These are phyloP conservation scores for Zygosaccharomyces sapae DNA, from an alignment of 1,139 yeast genomes.

Conservation along the genomic window DNA sequence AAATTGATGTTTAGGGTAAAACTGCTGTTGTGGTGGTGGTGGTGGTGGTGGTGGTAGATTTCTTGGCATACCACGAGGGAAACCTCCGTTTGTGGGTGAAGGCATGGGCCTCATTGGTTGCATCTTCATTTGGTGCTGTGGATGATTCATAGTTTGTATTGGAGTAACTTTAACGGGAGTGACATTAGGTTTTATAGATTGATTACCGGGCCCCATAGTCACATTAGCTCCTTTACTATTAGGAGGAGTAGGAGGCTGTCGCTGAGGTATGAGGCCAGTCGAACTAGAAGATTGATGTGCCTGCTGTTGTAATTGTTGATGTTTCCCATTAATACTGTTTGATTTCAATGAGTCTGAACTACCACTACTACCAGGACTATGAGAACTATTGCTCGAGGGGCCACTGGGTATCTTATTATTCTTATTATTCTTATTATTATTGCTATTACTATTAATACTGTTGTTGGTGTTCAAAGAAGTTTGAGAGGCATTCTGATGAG, in stretches of 20 bases:
- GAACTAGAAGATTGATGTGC: constrained; percentile 8
- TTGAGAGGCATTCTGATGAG: constrained; percentile 8
- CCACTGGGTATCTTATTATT: constrained; percentile 9
- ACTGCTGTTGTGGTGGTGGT: constrained; percentile 10
- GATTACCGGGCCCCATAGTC: constrained; percentile 1
- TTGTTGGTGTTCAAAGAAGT: constrained; percentile 9
- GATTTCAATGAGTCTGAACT: constrained; percentile 1
- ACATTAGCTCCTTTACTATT: constrained; percentile 15
- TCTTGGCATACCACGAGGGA: constrained; percentile 11
- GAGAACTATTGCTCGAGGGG: constrained; percentile 15
- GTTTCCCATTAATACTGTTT: constrained; percentile 5
- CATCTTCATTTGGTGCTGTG: constrained; percentile 12
- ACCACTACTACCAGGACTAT: constrained; percentile 18
- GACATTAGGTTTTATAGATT: constrained; percentile 11
- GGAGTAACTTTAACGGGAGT: constrained; percentile 14
- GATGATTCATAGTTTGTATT: constrained; percentile 9
- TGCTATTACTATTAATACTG: constrained; percentile 1
- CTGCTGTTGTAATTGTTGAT: constrained; percentile 7
- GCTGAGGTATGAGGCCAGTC: constrained; percentile 40
- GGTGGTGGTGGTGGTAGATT: constrained; percentile 10
- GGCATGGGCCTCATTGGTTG: constrained; percentile 13
- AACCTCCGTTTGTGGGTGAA: constrained; percentile 8
- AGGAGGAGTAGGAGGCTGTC: constrained; percentile 49
- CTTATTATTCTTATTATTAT: constrained; percentile 8
- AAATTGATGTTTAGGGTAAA: constrained; percentile 16